phyloP scores from a whole-genome alignment of 75 land plant species.

The Pinus tabuliformis region DNA sequence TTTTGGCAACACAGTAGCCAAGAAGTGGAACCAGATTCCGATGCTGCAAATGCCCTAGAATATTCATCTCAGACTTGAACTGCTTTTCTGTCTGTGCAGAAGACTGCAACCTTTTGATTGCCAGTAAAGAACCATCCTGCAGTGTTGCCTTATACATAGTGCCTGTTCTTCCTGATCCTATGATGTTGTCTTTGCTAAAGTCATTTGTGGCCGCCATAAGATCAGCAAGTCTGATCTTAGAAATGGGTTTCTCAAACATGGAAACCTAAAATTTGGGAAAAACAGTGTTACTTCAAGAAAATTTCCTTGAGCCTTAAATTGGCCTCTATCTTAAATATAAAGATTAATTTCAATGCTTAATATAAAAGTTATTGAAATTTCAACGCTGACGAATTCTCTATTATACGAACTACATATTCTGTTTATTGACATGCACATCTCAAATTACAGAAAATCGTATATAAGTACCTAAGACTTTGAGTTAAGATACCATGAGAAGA shows the following conservation, averaged over 20 bases:
- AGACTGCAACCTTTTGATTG: conserved; percentile 80
- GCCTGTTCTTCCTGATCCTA: conserved; percentile 76
- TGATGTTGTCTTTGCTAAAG: conserved; percentile 68
- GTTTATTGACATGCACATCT: neutral
- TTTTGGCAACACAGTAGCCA: conserved; percentile 78
- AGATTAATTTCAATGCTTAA: neutral
- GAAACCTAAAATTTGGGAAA: conserved; percentile 47
- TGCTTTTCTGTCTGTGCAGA: conserved; percentile 69
- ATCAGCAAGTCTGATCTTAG: conserved; percentile 74
- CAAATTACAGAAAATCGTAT: neutral
- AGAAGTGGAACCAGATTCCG: conserved; percentile 85
- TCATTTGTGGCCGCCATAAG: conserved; percentile 83
- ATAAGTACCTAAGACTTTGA: neutral
- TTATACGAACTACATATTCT: neutral
- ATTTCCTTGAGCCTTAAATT: neutral
- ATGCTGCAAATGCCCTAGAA: conserved; percentile 70
- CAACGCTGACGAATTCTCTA: neutral
- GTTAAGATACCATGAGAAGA: neutral
- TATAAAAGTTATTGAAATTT: neutral
- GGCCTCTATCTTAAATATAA: neutral
- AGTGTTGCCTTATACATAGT: conserved; percentile 76
- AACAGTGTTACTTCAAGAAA: neutral
- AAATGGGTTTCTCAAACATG: conserved; percentile 81
- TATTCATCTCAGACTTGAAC: conserved; percentile 71
- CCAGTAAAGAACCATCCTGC: conserved; percentile 71